phyloP scores from a whole-genome alignment of 768 basidiomycete species.

The Xerocomus brunneocitrinus region DNA sequence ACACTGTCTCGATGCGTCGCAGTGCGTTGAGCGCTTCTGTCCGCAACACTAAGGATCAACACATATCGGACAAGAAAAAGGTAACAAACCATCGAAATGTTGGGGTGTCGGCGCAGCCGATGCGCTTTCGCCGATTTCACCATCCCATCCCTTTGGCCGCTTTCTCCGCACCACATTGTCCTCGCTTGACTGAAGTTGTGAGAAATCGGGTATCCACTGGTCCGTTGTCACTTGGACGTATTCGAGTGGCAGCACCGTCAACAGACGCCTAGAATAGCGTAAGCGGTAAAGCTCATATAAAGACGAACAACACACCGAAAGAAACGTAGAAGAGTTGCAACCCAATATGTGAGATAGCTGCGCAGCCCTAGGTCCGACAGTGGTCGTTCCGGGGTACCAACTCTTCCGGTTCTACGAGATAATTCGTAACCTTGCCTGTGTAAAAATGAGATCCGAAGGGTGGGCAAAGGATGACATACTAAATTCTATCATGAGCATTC shows the following conservation, averaged over 20 bases:
- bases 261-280: conserved; percentile 41
- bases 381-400: conserved; percentile 93
- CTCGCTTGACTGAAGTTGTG: conserved; percentile 30
- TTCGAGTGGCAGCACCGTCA: conserved; percentile 58
- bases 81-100: conserved; percentile 38
- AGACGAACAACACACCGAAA: conserved; percentile 49
- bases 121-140: conserved; percentile 48
- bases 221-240: conserved; percentile 40
- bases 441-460: background rate
- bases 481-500: conserved; percentile 96
- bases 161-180: conserved; percentile 36
- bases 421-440: conserved; percentile 77
- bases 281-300: background rate
- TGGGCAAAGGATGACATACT: conserved; percentile 51
- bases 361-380: conserved; percentile 89
- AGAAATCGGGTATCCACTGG: conserved; percentile 41
- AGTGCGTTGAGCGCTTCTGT: conserved; percentile 52
- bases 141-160: conserved; percentile 68
- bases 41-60: background rate
- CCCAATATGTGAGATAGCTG: conserved; percentile 88
- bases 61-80: background rate
- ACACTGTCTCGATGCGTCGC: conserved; percentile 54
- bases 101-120: conserved; percentile 31
- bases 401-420: conserved; percentile 70
- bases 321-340: conserved; percentile 78